A percentile compares a stretch with the other conserved stretches of the same genome.
These are phyloP conservation scores for Kodamaea nitidulidarum DNA, from an alignment of 805 yeast genomes.

Conservation along the genomic window DNA sequence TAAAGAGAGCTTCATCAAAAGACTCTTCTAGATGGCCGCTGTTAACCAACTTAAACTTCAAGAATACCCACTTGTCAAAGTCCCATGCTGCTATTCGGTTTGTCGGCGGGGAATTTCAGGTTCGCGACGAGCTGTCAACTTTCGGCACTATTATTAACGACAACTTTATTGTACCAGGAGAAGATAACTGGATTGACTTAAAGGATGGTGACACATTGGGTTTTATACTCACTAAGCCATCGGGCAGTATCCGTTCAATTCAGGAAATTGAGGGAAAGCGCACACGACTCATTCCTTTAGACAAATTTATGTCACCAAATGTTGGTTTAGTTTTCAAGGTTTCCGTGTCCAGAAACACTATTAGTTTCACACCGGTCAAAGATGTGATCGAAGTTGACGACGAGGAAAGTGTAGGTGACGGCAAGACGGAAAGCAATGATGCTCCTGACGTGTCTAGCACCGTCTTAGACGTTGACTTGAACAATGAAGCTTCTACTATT, in stretches of 20 bases:
- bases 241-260: constrained; percentile 16
- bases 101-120: constrained; percentile 16
- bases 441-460: constrained; percentile 1
- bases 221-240: constrained; percentile 32
- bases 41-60: constrained; percentile 29
- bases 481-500: constrained; percentile 8
- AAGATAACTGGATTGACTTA: constrained; percentile 13
- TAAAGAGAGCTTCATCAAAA: constrained; percentile 30
- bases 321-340: constrained; percentile 20
- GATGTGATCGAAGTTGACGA: constrained; percentile 8
- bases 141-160: constrained; percentile 37
- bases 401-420: constrained; percentile 8
- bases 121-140: constrained; percentile 32
- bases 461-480: constrained; percentile 1
- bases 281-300: constrained; percentile 15
- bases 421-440: neutral
- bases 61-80: constrained; percentile 36
- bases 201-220: constrained; percentile 28
- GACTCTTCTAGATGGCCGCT: constrained; percentile 24
- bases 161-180: constrained; percentile 19
- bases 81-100: constrained; percentile 29
- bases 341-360: constrained; percentile 10
- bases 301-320: constrained; percentile 19
- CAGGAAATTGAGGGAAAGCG: constrained; percentile 12
- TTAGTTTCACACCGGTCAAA: constrained; percentile 15